phyloP scores from a whole-genome alignment of 345 rosid genomes.

The Arabis hirsuta region DNA sequence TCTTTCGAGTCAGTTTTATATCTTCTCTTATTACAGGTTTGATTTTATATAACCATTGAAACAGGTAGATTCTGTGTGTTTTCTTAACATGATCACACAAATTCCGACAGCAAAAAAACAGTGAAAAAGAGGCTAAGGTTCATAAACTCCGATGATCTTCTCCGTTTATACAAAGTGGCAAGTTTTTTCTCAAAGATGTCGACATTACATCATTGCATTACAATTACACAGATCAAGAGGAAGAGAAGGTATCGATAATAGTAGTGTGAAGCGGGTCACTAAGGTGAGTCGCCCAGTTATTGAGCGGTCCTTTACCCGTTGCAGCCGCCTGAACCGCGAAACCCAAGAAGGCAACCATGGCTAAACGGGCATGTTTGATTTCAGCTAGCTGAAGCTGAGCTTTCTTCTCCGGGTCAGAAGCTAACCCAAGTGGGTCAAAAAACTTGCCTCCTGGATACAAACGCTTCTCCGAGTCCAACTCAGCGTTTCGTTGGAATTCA shows the following conservation, averaged over 20 bases:
- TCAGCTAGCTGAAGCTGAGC: slow-evolving; percentile 88
- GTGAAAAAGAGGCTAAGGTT: neutral
- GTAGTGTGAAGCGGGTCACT: slow-evolving; percentile 98
- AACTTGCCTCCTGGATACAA: slow-evolving; percentile 84
- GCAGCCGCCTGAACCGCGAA: slow-evolving; percentile 93
- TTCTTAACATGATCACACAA: neutral
- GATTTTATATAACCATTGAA: neutral
- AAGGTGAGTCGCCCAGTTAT: slow-evolving; percentile 99
- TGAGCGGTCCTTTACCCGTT: slow-evolving; percentile 86
- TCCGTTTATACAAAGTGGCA: slow-evolving; percentile 33
- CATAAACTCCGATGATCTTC: neutral
- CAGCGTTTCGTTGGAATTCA: slow-evolving; percentile 91
- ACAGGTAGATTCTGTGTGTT: neutral
- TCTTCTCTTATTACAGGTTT: slow-evolving; percentile 1
- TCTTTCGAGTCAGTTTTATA: slow-evolving; percentile 15
- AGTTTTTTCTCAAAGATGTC: slow-evolving; percentile 1
- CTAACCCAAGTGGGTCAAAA: slow-evolving; percentile 90
- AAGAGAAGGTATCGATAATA: slow-evolving; percentile 74
- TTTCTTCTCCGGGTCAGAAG: slow-evolving; percentile 90
- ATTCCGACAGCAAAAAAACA: neutral
- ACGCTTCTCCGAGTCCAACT: slow-evolving; percentile 92
- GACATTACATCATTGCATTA: slow-evolving; percentile 19
- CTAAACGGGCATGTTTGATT: slow-evolving; percentile 98
- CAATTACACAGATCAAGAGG: slow-evolving; percentile 21
- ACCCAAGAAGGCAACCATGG: slow-evolving; percentile 90